A percentile compares a stretch with the other conserved stretches of the same genome.
Conservation (phyloP, 2,329 filamentous ascomycete genomes). For the Clonostachys chloroleuca region DNA sequence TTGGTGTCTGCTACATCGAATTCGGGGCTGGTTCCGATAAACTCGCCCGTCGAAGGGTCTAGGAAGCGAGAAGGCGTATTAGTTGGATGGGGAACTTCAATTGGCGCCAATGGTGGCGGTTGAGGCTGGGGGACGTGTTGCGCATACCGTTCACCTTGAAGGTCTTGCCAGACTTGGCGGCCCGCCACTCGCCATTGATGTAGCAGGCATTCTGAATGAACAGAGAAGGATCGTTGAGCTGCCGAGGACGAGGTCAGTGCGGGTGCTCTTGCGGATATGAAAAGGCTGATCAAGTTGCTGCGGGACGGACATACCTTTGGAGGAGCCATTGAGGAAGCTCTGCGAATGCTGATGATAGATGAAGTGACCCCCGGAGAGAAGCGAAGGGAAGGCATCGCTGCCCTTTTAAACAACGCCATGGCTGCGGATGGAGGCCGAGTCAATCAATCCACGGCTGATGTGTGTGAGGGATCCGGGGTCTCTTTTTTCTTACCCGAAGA, state of each 20-base stretch:
- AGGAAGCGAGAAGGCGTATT: slow-evolving; percentile 1
- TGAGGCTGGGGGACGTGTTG: neutral
- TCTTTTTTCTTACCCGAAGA: too few relatives aligned
- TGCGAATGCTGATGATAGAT: slow-evolving; percentile 17
- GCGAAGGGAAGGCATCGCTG: neutral
- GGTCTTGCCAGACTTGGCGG: slow-evolving; percentile 80
- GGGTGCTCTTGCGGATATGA: too few relatives aligned
- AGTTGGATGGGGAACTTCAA: neutral
- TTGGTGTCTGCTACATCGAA: slow-evolving; percentile 76
- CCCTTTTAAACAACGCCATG: neutral
- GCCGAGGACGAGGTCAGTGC: neutral
- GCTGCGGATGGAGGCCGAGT: neutral
- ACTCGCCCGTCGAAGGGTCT: slow-evolving; percentile 79
- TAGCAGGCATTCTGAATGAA: slow-evolving; percentile 80
- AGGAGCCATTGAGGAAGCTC: slow-evolving; percentile 38
- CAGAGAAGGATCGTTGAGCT: slow-evolving; percentile 71
- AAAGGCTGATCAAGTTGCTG: too few relatives aligned
- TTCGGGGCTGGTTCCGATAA: slow-evolving; percentile 82
- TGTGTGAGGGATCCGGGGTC: too few relatives aligned
- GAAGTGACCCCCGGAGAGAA: neutral
- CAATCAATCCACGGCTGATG: too few relatives aligned
- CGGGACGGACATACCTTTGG: slow-evolving; percentile 28
- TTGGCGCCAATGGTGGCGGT: neutral
- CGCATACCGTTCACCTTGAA: slow-evolving; percentile 73
- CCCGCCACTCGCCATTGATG: slow-evolving; percentile 90